phyloP scores from a whole-genome alignment of 805 yeast genomes.

The Spathaspora sp. region DNA sequence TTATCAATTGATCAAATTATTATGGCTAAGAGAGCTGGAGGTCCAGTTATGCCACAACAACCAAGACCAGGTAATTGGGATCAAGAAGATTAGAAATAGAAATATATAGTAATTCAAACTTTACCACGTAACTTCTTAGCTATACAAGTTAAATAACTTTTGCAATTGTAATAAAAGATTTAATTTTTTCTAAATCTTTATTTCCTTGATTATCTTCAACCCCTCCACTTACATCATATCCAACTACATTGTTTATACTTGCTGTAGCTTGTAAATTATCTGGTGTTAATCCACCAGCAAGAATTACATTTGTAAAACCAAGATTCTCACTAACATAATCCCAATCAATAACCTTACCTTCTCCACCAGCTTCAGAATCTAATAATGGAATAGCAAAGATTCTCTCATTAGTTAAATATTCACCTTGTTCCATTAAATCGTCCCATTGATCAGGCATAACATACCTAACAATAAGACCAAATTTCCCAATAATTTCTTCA shows the following conservation, averaged over 20 bases:
- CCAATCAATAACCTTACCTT: slow-evolving; percentile 84
- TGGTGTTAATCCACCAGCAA: slow-evolving; percentile 90
- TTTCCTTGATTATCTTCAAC: slow-evolving; percentile 71
- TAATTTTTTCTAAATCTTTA: slow-evolving; percentile 67
- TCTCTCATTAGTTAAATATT: slow-evolving; percentile 11
- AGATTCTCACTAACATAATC: slow-evolving; percentile 31
- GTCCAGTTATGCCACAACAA: slow-evolving; percentile 85
- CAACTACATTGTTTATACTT: slow-evolving; percentile 59
- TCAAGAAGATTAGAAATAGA: slow-evolving; percentile 62
- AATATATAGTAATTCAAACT: too few species aligned
- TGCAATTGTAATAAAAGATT: slow-evolving; percentile 54
- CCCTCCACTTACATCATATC: slow-evolving; percentile 95
- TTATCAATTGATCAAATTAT: slow-evolving; percentile 94
- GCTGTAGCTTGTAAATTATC: slow-evolving; percentile 61
- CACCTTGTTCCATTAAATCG: slow-evolving; percentile 20
- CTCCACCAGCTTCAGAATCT: slow-evolving; percentile 91
- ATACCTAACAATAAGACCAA: slow-evolving; percentile 73
- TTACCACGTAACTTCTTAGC: not conserved
- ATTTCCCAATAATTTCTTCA: slow-evolving; percentile 8
- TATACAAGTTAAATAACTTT: slow-evolving; percentile 12
- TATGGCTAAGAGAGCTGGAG: slow-evolving; percentile 99
- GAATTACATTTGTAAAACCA: slow-evolving; percentile 44
- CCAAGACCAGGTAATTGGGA: slow-evolving; percentile 95
- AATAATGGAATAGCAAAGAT: slow-evolving; percentile 57
- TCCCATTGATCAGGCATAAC: slow-evolving; percentile 53